Conservation (phyloP, 805 yeast genomes). For the Candida maesae region DNA sequence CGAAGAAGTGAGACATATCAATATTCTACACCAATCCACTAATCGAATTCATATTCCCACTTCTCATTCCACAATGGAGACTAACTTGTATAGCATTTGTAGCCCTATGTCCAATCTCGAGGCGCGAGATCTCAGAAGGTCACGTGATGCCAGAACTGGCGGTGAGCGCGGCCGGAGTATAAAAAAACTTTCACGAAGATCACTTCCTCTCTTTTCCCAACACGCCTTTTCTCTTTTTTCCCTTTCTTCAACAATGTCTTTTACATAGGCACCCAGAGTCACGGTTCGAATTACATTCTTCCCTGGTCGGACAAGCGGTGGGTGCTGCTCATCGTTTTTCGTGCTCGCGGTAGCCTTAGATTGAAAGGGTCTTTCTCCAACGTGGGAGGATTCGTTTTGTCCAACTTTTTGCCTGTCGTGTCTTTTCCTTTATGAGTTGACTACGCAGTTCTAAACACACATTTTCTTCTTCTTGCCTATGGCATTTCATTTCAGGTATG, state of each 20-base stretch:
- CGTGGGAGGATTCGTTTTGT: constrained; percentile 35
- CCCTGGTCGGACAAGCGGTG: constrained; percentile 31
- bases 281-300: constrained; percentile 35
- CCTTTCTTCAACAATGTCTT: constrained; percentile 27
- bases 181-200: constrained; percentile 10
- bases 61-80: too few relatives aligned
- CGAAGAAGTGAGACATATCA: neutral
- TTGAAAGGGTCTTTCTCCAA: constrained; percentile 16
- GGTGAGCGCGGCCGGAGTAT: neutral
- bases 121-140: too few relatives aligned
- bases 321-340: constrained; percentile 34
- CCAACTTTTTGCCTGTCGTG: constrained; percentile 48
- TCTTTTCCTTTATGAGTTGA: constrained; percentile 35
- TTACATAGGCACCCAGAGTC: constrained; percentile 71
- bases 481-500: too few relatives aligned
- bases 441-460: constrained; percentile 79
- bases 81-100: too few relatives aligned
- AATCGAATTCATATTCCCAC: too few relatives aligned
- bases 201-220: neutral
- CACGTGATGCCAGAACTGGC: too few relatives aligned
- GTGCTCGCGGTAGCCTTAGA: constrained; percentile 98
- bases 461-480: too few relatives aligned
- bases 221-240: constrained; percentile 5
- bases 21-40: too few relatives aligned
- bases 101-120: too few relatives aligned